phyloP scores from a whole-genome alignment of 1,284 basidiomycete genomes.

The Pseudozyma hubeiensis region DNA sequence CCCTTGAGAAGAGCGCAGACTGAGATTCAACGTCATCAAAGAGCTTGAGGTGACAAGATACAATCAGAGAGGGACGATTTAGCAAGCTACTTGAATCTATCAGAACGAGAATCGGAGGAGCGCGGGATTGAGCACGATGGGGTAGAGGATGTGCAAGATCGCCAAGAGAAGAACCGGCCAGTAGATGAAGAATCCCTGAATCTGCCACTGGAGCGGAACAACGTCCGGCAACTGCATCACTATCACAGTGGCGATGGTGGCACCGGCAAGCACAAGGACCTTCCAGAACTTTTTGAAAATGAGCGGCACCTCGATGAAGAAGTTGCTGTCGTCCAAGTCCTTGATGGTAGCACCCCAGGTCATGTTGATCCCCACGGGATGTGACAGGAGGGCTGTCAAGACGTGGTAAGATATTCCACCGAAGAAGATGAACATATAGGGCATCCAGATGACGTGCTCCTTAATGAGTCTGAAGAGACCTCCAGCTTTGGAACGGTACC shows the following conservation, averaged over 20 bases:
- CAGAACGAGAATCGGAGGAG: conserved; percentile 56
- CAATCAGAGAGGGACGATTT: too few relatives aligned
- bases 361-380: conserved; percentile 85
- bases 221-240: conserved; percentile 67
- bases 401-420: conserved; percentile 69
- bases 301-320: conserved; percentile 86
- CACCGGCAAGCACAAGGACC: conserved; percentile 74
- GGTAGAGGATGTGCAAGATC: conserved; percentile 46
- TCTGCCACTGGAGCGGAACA: conserved; percentile 76
- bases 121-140: conserved; percentile 50
- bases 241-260: conserved; percentile 71
- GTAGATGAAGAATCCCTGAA: conserved; percentile 34
- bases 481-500: conserved; percentile 79
- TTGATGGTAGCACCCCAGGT: conserved; percentile 73
- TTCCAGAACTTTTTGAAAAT: conserved; percentile 71
- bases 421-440: conserved; percentile 71
- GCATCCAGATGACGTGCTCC: conserved; percentile 80
- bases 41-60: too few relatives aligned
- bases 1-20: too few relatives aligned
- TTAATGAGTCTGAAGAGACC: conserved; percentile 73
- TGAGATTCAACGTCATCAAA: too few relatives aligned
- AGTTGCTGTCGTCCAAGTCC: conserved; percentile 72
- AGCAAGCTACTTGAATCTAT: too few relatives aligned
- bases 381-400: conserved; percentile 78
- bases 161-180: conserved; percentile 25